These are phyloP conservation scores for Coniella lustricola DNA, from an alignment of 2,329 filamentous ascomycete genomes.

Conservation along the genomic window DNA sequence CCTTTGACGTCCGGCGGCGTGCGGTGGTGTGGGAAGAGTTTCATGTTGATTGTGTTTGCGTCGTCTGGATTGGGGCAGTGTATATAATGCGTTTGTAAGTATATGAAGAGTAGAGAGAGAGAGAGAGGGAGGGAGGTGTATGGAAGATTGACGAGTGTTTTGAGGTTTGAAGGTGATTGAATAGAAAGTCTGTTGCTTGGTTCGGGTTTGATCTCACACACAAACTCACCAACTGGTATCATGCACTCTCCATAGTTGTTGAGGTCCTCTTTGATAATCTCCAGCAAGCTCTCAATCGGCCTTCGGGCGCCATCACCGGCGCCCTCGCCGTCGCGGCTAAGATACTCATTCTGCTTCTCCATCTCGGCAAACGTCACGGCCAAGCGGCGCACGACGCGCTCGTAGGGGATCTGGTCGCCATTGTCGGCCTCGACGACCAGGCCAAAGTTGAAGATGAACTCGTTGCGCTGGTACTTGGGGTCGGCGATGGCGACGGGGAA, in stretches of 20 bases:
- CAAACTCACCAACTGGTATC: conserved; percentile 77
- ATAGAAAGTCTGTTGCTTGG: too few species aligned
- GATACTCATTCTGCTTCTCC: conserved; percentile 83
- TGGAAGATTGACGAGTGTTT: too few species aligned
- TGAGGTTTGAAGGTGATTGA: too few species aligned
- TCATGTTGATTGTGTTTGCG: conserved; percentile 91
- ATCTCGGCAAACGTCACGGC: conserved; percentile 80
- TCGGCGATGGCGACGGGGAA: conserved; percentile 84
- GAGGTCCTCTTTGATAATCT: conserved; percentile 74
- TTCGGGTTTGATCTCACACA: too few species aligned
- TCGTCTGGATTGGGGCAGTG: conserved; percentile 53
- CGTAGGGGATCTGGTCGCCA: conserved; percentile 68
- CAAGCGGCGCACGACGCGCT: conserved; percentile 77
- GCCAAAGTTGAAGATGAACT: conserved; percentile 98
- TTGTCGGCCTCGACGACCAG: conserved; percentile 55
- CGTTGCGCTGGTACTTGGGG: conserved; percentile 78
- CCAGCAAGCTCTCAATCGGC: conserved; percentile 76
- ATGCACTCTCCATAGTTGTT: conserved; percentile 98
- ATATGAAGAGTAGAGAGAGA: not conserved
- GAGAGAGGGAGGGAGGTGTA: not conserved
- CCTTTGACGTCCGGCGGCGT: conserved; percentile 71
- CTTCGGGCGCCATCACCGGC: conserved; percentile 45
- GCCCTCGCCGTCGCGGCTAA: conserved; percentile 53
- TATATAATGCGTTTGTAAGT: conserved; percentile 4
- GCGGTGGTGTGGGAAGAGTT: conserved; percentile 79